Evolutionary conservation across 2,329 filamentous ascomycete species (phyloP), one percentile per base, ranked within the genome.

Genomic region (Cladosporium sp.): DNA sequence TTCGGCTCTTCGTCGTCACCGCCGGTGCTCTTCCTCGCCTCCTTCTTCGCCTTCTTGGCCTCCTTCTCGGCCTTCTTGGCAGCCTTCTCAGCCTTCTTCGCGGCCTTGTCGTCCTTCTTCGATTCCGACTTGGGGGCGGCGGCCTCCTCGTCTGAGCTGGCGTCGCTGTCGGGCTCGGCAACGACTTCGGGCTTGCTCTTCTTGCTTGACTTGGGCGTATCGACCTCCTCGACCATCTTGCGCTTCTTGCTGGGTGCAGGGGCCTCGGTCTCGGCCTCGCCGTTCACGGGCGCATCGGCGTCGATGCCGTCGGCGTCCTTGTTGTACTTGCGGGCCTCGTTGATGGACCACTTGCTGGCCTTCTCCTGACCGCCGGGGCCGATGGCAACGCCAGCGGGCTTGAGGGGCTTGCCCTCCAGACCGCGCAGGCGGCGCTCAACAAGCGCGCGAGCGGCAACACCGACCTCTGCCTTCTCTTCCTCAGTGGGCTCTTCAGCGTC

Each of bases 281-380:
- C 48, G 18, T 50, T 43, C 40, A 50, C 48, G 19, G 81, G 78
- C 61, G 86, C 85, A 62, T 88, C 81, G 44, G 81, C 82, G 55
- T 77, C 77, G 46, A 96, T 75, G 58, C 90, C 92, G 71, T 98
- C 93, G 50, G 89, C 93, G 67, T 97, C 91, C 45, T 83, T 80
- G 71, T 97, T 97, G 79, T 98, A 98, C 73, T 92, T 93, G 68
- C 89, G 82, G 9, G 87, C 87, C 71, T 96, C 89, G 75, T 95
- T 95, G 66, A 98, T 79, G 58, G 91, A 87, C 80, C 89, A 95
- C 73, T 95, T 95, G 63, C 84, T 83, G 61, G 80, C 75, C 31
- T 79, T 74, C 40, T 75, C 72, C 59, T 84, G 80, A 56, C 87
- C 87, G 62, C 87, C 86, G 51, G 88, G 88, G 28, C 80, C 87